phyloP scores from a whole-genome alignment of 202 grass and related monocot genomes.

The Cymbopogon flexuosus region DNA sequence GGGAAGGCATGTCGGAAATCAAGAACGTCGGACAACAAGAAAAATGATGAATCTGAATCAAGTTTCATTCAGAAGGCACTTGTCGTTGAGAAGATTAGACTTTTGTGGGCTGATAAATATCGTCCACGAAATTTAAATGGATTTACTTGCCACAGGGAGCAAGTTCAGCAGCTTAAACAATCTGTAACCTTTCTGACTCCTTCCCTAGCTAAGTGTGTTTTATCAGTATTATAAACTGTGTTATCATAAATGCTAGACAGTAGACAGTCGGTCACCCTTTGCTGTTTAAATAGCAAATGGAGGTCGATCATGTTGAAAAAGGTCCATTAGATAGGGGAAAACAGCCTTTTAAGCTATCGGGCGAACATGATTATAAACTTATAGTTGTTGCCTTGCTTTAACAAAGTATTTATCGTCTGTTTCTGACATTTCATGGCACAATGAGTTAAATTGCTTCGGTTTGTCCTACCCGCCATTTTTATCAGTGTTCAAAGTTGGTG shows the following conservation, averaged over 20 bases:
- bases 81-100: slow-evolving; percentile 54
- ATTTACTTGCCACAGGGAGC: slow-evolving; percentile 59
- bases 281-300: not conserved
- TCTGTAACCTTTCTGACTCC: slow-evolving; percentile 32
- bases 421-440: not conserved
- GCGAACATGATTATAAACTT: not conserved
- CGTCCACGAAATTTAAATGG: slow-evolving; percentile 41
- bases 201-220: slow-evolving; percentile 14
- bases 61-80: slow-evolving; percentile 55
- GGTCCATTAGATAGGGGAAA: not conserved
- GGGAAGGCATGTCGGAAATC: slow-evolving; percentile 50
- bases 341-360: not conserved
- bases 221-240: not conserved
- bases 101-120: slow-evolving; percentile 72
- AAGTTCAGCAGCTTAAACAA: slow-evolving; percentile 58
- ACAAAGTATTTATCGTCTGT: not conserved
- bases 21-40: slow-evolving; percentile 24
- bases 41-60: slow-evolving; percentile 45
- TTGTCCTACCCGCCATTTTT: not conserved
- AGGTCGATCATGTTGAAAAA: not conserved
- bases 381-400: not conserved
- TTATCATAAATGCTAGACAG: not conserved
- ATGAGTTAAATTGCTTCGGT: not conserved
- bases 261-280: not conserved
- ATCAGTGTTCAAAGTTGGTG: slow-evolving; percentile 2